Conservation (phyloP, 441 rosid species). For the Populus hybrid region DNA sequence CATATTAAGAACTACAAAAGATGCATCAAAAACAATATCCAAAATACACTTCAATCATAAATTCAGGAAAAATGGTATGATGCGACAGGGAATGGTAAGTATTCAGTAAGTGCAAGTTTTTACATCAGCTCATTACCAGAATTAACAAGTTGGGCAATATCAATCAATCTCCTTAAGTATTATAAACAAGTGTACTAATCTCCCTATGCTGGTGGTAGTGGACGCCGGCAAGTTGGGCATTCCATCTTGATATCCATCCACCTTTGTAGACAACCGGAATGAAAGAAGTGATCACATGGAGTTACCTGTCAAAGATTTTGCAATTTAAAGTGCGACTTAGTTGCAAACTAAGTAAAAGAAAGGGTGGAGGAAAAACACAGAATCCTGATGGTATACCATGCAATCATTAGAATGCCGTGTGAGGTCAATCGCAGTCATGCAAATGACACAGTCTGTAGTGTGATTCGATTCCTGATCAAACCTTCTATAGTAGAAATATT, state of each 20-base stretch:
- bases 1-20: background rate
- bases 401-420: slow-evolving; percentile 62
- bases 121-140: slow-evolving; percentile 30
- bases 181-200: slow-evolving; percentile 23
- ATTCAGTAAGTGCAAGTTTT: background rate
- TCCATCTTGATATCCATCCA: slow-evolving; percentile 99
- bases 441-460: slow-evolving; percentile 81
- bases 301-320: slow-evolving; percentile 57
- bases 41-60: background rate
- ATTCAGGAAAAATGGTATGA: background rate
- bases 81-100: background rate
- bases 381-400: slow-evolving; percentile 50
- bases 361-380: background rate
- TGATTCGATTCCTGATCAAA: slow-evolving; percentile 48
- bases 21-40: background rate
- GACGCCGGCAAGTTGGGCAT: slow-evolving; percentile 95
- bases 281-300: slow-evolving; percentile 96
- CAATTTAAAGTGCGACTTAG: slow-evolving; percentile 12
- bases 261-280: slow-evolving; percentile 88
- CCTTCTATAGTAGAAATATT: slow-evolving; percentile 82
- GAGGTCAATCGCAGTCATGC: slow-evolving; percentile 89
- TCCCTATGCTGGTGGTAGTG: slow-evolving; percentile 78
- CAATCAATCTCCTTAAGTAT: slow-evolving; percentile 33
- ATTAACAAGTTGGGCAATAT: slow-evolving; percentile 20
- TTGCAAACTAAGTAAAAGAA: background rate